These are phyloP conservation scores for Hylodesmum podocarpum DNA, from an alignment of 306 rosid genomes.

Conservation along the genomic window DNA sequence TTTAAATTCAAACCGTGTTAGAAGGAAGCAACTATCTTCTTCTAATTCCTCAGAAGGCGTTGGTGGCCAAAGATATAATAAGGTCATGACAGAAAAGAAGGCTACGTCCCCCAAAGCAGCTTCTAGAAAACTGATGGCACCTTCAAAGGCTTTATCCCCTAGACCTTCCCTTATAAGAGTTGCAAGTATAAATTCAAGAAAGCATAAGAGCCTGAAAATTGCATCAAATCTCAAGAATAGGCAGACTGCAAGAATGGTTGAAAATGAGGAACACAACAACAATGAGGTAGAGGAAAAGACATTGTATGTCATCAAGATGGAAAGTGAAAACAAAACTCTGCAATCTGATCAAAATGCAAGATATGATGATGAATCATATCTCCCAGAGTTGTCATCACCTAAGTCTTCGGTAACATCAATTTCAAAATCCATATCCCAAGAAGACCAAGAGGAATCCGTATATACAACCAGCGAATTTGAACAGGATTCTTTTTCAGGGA, in stretches of 20 bases:
- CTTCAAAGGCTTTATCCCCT: conserved; percentile 41
- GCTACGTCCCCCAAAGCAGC: conserved; percentile 35
- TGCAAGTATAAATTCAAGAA: conserved; percentile 47
- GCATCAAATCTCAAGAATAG: conserved; percentile 37
- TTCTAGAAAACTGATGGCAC: conserved; percentile 43
- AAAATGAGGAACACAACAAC: conserved; percentile 34
- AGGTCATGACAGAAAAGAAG: conserved; percentile 44
- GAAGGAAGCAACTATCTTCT: conserved; percentile 39
- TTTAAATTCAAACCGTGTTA: conserved; percentile 35
- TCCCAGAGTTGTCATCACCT: conserved; percentile 35
- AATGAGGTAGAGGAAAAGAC: conserved; percentile 66
- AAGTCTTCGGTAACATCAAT: conserved; percentile 35
- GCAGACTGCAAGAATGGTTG: conserved; percentile 32
- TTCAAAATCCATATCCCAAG: conserved; percentile 36
- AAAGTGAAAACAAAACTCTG: conserved; percentile 46
- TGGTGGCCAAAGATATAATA: conserved; percentile 33
- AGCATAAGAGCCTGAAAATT: conserved; percentile 41
- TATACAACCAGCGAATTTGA: conserved; percentile 57
- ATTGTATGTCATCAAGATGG: conserved; percentile 66
- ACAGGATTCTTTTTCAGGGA: conserved; percentile 40
- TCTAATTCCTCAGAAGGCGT: conserved; percentile 33
- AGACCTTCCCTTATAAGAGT: conserved; percentile 44
- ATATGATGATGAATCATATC: conserved; percentile 30
- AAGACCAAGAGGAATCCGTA: conserved; percentile 55
- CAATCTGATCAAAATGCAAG: conserved; percentile 47